Conservation (phyloP, 257 asterid species). For the Solanum verrucosum region DNA sequence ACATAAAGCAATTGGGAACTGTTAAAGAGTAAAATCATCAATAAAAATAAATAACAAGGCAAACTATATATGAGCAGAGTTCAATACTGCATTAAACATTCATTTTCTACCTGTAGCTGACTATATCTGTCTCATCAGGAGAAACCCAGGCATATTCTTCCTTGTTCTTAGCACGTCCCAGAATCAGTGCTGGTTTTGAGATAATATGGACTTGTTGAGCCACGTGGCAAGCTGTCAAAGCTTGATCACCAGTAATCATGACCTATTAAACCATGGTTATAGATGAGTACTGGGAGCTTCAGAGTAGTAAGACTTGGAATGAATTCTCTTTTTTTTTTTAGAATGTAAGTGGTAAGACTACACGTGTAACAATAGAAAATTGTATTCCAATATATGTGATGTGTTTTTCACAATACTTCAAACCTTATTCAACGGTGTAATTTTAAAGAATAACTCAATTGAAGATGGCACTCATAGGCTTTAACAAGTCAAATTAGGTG, state of each 20-base stretch:
- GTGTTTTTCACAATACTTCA: background rate
- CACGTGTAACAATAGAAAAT: background rate
- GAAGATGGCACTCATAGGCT: background rate
- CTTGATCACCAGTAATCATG: conserved; percentile 99
- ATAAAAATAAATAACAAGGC: background rate
- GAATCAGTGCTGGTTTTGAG: conserved; percentile 79
- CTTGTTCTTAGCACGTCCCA: conserved; percentile 40
- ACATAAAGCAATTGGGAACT: background rate
- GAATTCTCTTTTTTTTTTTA: background rate
- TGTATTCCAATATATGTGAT: background rate
- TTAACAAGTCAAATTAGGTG: background rate
- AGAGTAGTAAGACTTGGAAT: background rate
- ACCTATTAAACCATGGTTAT: conserved; percentile 37
- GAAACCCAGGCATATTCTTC: conserved; percentile 79
- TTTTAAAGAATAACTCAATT: background rate
- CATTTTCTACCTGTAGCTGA: conserved; percentile 49
- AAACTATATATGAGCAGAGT: background rate
- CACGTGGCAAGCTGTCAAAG: conserved; percentile 98
- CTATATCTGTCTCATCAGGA: conserved; percentile 60
- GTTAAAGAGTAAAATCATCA: background rate
- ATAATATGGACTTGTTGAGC: conserved; percentile 91
- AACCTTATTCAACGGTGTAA: background rate
- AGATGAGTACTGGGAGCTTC: background rate
- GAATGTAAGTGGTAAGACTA: background rate
- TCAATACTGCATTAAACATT: background rate